Evolutionary conservation across 805 yeast genomes (phyloP).

Genomic region (Saturnispora ahearnii): DNA sequence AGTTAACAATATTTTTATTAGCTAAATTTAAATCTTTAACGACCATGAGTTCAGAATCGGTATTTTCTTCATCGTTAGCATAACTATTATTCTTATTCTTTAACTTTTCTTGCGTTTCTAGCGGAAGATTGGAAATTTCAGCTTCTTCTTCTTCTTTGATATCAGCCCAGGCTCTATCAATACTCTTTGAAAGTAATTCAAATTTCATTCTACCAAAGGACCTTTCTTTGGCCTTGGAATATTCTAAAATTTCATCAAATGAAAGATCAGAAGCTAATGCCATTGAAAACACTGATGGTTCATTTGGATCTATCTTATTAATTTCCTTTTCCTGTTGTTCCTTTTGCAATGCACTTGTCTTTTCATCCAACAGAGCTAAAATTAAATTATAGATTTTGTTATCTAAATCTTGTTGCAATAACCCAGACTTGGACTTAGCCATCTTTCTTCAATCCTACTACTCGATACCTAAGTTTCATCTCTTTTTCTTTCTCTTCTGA

Average conservation of each 20-base stretch:
- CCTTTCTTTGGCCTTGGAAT: slow-evolving; percentile 56
- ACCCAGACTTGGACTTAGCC: slow-evolving; percentile 14
- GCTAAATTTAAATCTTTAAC: slow-evolving; percentile 57
- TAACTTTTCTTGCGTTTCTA: slow-evolving; percentile 5
- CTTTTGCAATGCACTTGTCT: slow-evolving; percentile 34
- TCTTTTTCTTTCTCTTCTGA: not conserved
- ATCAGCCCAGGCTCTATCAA: slow-evolving; percentile 48
- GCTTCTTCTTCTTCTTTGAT: slow-evolving; percentile 53
- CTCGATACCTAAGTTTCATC: not conserved
- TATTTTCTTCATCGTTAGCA: slow-evolving; percentile 22
- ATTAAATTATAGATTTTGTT: slow-evolving; percentile 48
- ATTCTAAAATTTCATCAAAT: slow-evolving; percentile 42
- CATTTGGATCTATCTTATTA: not conserved
- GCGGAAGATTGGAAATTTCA: slow-evolving; percentile 36
- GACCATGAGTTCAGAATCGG: slow-evolving; percentile 46
- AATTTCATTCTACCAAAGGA: slow-evolving; percentile 64
- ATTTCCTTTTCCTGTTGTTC: not conserved
- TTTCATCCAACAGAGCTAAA: slow-evolving; percentile 50
- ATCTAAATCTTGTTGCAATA: slow-evolving; percentile 35
- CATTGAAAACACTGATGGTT: slow-evolving; percentile 28
- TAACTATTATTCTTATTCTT: slow-evolving; percentile 9
- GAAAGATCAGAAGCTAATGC: slow-evolving; percentile 56
- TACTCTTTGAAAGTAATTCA: slow-evolving; percentile 49
- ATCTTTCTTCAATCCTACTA: not conserved
- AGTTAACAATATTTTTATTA: slow-evolving; percentile 65